A percentile compares a stretch with the other conserved stretches of the same genome.
phyloP scores from a whole-genome alignment of 2,329 filamentous ascomycete genomes.

The Colletotrichum siamense region DNA sequence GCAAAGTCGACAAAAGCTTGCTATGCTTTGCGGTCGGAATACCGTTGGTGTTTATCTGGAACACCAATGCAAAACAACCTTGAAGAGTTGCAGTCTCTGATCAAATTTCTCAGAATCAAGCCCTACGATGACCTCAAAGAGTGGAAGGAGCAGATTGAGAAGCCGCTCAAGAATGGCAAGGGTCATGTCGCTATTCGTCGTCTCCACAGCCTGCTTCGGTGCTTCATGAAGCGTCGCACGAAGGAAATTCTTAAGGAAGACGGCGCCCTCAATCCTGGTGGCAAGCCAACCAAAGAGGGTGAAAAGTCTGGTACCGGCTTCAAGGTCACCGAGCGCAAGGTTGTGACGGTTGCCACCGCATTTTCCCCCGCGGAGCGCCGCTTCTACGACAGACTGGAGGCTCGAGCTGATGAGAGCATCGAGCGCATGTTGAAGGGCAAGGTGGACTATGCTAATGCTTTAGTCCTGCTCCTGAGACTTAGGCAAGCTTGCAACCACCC shows the following conservation, averaged over 20 bases:
- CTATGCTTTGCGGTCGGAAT: slow-evolving; percentile 83
- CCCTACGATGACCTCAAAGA: slow-evolving; percentile 85
- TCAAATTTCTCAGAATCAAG: slow-evolving; percentile 90
- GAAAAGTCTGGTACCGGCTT: slow-evolving; percentile 70
- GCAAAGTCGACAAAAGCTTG: slow-evolving; percentile 94
- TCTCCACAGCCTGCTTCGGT: slow-evolving; percentile 82
- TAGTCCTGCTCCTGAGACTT: slow-evolving; percentile 88
- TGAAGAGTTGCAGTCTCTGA: slow-evolving; percentile 92
- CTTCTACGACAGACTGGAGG: slow-evolving; percentile 86
- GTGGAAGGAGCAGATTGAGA: slow-evolving; percentile 92
- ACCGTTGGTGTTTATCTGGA: slow-evolving; percentile 94
- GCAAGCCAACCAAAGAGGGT: slow-evolving; percentile 57
- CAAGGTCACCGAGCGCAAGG: slow-evolving; percentile 89
- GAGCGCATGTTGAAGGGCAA: slow-evolving; percentile 87
- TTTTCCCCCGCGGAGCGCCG: slow-evolving; percentile 81
- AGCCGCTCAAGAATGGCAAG: slow-evolving; percentile 86
- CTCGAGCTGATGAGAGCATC: slow-evolving; percentile 84
- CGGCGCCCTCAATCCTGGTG: slow-evolving; percentile 79
- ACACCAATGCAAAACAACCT: slow-evolving; percentile 99
- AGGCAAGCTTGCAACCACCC: slow-evolving; percentile 96
- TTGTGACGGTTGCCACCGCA: slow-evolving; percentile 78
- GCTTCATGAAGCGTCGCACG: slow-evolving; percentile 98
- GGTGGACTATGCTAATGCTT: slow-evolving; percentile 89
- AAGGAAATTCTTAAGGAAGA: slow-evolving; percentile 95
- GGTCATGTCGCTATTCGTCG: slow-evolving; percentile 89